phyloP scores from a whole-genome alignment of 2,329 filamentous ascomycete genomes.

The Scedosporium minutisporum region DNA sequence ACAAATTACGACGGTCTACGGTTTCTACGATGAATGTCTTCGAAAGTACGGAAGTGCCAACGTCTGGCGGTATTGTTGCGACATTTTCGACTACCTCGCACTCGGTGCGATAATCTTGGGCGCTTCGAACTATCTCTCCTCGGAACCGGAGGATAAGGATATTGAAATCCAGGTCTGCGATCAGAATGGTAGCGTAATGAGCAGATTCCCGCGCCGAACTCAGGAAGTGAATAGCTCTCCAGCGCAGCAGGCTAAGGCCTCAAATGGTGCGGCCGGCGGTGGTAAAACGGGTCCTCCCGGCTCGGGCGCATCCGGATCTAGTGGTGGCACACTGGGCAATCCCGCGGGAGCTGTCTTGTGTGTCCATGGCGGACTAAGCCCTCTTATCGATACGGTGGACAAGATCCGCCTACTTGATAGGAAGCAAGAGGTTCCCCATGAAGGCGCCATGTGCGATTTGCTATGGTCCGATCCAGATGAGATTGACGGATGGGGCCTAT shows the following conservation, averaged over 20 bases:
- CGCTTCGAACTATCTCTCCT: slow-evolving; percentile 53
- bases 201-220: slow-evolving; percentile 50
- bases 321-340: slow-evolving; percentile 54
- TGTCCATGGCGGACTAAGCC: slow-evolving; percentile 87
- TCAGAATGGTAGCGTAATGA: slow-evolving; percentile 69
- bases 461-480: slow-evolving; percentile 98
- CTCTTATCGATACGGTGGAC: slow-evolving; percentile 85
- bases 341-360: slow-evolving; percentile 79
- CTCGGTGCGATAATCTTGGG: slow-evolving; percentile 86
- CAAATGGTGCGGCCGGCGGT: slow-evolving; percentile 13
- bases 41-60: slow-evolving; percentile 95
- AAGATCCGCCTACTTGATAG: slow-evolving; percentile 91
- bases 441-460: slow-evolving; percentile 97
- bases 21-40: slow-evolving; percentile 95
- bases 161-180: slow-evolving; percentile 92
- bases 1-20: slow-evolving; percentile 95
- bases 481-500: slow-evolving; percentile 93
- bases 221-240: slow-evolving; percentile 13
- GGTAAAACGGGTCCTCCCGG: slow-evolving; percentile 62
- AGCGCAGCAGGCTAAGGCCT: slow-evolving; percentile 11
- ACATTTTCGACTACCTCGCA: slow-evolving; percentile 94
- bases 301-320: slow-evolving; percentile 65
- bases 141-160: slow-evolving; percentile 51
- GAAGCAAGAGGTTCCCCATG: slow-evolving; percentile 96
- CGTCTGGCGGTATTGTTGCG: slow-evolving; percentile 94